Conservation (phyloP, 2,329 filamentous ascomycete genomes). For the Juglanconis sp. region DNA sequence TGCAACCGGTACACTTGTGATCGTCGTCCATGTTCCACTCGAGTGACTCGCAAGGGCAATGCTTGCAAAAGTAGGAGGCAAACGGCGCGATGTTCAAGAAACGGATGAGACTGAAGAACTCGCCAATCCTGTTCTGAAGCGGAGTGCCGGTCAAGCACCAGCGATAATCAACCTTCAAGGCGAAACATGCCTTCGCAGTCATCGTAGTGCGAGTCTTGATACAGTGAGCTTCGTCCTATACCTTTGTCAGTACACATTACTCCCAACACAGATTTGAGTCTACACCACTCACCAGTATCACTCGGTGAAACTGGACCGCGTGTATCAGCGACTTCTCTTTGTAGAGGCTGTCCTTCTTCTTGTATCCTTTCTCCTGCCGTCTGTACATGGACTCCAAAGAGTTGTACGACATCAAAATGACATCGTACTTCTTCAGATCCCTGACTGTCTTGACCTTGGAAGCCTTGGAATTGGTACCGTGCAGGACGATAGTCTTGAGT, state of each 20-base stretch:
- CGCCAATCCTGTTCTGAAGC: constrained; percentile 93
- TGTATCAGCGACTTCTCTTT: constrained; percentile 82
- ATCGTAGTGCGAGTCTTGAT: constrained; percentile 89
- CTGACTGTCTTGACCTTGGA: constrained; percentile 72
- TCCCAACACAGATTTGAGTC: too few species aligned
- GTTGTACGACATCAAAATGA: constrained; percentile 97
- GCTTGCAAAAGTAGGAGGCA: constrained; percentile 89
- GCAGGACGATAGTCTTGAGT: constrained; percentile 85
- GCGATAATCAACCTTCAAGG: constrained; percentile 80
- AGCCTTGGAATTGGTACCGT: constrained; percentile 75
- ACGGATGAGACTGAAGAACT: constrained; percentile 90
- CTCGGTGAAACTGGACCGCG: constrained; percentile 79
- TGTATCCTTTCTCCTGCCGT: constrained; percentile 89
- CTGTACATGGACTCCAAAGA: constrained; percentile 87
- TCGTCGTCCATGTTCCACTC: constrained; percentile 79
- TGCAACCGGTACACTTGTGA: constrained; percentile 68
- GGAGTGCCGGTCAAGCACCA: constrained; percentile 97
- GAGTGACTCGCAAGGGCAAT: constrained; percentile 73
- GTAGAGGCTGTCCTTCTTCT: constrained; percentile 72
- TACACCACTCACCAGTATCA: constrained; percentile 58
- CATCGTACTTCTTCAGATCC: constrained; percentile 78
- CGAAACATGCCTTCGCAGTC: constrained; percentile 93
- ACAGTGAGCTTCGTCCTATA: constrained; percentile 70
- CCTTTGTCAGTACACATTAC: neutral
- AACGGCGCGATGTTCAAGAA: constrained; percentile 89